These are phyloP conservation scores for Taphrina communis DNA, from an alignment of 1,139 yeast species.

Conservation along the genomic window DNA sequence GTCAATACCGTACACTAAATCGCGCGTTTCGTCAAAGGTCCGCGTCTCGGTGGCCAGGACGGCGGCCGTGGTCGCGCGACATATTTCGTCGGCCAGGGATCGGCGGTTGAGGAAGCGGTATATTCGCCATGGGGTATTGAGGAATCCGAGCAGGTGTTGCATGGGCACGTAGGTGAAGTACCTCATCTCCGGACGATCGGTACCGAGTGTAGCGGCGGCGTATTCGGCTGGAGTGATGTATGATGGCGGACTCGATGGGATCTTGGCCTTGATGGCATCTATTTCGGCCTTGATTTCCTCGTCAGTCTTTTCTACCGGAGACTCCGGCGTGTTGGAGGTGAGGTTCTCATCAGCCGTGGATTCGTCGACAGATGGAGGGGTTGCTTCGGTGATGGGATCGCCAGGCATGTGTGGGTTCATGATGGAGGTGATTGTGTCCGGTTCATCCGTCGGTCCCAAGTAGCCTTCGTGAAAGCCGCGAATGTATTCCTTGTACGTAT, in stretches of 20 bases:
- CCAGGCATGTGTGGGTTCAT: constrained; percentile 31
- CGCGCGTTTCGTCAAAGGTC: constrained; percentile 61
- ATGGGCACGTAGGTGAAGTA: constrained; percentile 72
- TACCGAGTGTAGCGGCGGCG: constrained; percentile 26
- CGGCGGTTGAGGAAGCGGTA: constrained; percentile 80
- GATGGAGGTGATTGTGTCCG: constrained; percentile 41
- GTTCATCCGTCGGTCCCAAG: constrained; percentile 58
- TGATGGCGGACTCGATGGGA: constrained; percentile 44
- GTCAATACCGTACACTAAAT: constrained; percentile 61
- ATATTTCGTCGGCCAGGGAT: constrained; percentile 70
- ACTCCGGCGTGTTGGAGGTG: constrained; percentile 21
- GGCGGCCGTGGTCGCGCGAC: constrained; percentile 65
- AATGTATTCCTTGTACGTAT: constrained; percentile 91
- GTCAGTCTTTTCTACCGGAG: constrained; percentile 26
- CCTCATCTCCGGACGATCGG: constrained; percentile 54
- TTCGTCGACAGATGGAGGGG: constrained; percentile 2
- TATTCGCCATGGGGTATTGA: constrained; percentile 74
- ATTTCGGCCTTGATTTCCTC: constrained; percentile 38
- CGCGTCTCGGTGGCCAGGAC: constrained; percentile 62
- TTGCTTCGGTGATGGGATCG: constrained; percentile 35
- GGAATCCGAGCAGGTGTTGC: constrained; percentile 78
- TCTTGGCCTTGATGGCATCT: constrained; percentile 39
- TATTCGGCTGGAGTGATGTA: constrained; percentile 38
- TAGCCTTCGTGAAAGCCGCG: constrained; percentile 93
- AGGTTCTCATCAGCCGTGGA: neutral